Percentiles rank a stretch among this genome's conserved stretches.
phyloP scores from a whole-genome alignment of 2,329 filamentous ascomycete genomes.

The Neofusicoccum cordaticola region DNA sequence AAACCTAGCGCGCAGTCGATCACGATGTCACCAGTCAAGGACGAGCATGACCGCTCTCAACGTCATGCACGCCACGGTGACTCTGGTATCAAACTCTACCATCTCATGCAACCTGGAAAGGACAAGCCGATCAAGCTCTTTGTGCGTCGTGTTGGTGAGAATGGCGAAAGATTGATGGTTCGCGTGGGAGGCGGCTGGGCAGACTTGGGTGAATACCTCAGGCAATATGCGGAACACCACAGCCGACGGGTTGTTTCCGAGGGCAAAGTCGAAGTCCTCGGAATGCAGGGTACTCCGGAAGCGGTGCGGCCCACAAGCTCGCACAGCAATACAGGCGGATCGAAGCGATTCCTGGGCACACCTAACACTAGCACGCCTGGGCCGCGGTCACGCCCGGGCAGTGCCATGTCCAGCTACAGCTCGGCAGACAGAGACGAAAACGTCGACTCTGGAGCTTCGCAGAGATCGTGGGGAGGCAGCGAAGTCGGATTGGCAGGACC shows the following conservation, averaged over 20 bases:
- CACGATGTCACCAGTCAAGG: slow-evolving; percentile 36
- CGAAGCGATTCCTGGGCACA: neutral
- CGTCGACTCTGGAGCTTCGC: slow-evolving; percentile 26
- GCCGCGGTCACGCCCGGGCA: slow-evolving; percentile 4
- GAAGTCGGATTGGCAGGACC: slow-evolving; percentile 69
- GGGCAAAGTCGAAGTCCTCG: slow-evolving; percentile 55
- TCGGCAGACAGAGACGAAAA: slow-evolving; percentile 14
- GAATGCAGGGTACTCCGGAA: slow-evolving; percentile 31
- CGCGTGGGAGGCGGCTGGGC: slow-evolving; percentile 98
- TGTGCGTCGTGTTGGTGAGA: slow-evolving; percentile 86
- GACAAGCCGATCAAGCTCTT: slow-evolving; percentile 91
- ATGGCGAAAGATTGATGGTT: slow-evolving; percentile 93
- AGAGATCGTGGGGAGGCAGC: slow-evolving; percentile 36
- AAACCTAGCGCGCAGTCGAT: slow-evolving; percentile 18
- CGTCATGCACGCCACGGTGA: slow-evolving; percentile 32
- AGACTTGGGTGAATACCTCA: slow-evolving; percentile 89
- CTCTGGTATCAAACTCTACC: slow-evolving; percentile 82
- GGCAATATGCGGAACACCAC: slow-evolving; percentile 90
- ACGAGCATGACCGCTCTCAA: slow-evolving; percentile 32
- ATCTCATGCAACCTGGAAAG: slow-evolving; percentile 78
- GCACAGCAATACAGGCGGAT: slow-evolving; percentile 4
- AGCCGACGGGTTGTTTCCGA: slow-evolving; percentile 65
- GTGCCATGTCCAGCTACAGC: slow-evolving; percentile 14
- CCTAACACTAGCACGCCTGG: slow-evolving; percentile 1
- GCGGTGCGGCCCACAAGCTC: slow-evolving; percentile 9